A percentile compares a stretch with the other conserved stretches of the same genome.
phyloP scores from a whole-genome alignment of 2,329 filamentous ascomycete genomes.

The Penicillium sumatraense region DNA sequence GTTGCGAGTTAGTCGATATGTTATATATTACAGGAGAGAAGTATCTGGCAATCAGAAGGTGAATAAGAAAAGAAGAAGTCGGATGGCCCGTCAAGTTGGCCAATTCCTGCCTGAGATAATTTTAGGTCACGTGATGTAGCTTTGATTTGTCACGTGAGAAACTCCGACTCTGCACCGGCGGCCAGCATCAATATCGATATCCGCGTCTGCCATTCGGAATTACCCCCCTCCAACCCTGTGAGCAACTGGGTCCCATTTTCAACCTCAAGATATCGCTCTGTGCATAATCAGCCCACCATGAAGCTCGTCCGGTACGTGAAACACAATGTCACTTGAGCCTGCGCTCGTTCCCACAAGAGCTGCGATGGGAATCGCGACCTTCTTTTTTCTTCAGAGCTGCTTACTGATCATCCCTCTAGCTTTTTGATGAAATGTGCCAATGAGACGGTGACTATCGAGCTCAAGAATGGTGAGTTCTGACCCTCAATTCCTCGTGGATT shows the following conservation, averaged over 20 bases:
- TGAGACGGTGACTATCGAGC: constrained; percentile 96
- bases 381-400: constrained; percentile 16
- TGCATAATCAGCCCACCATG: constrained; percentile 62
- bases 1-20: too few species aligned
- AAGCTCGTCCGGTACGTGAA: constrained; percentile 89
- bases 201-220: constrained; percentile 14
- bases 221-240: constrained; percentile 16
- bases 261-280: background rate
- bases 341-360: background rate
- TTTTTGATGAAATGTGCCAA: constrained; percentile 99
- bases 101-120: background rate
- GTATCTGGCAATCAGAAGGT: background rate
- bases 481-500: constrained; percentile 4
- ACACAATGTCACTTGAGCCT: background rate
- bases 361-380: constrained; percentile 16
- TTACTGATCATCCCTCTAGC: constrained; percentile 55
- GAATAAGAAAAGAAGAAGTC: background rate
- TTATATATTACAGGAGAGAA: too few species aligned
- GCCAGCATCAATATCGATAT: constrained; percentile 24
- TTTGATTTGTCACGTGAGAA: constrained; percentile 11
- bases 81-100: background rate
- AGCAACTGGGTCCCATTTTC: constrained; percentile 6
- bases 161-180: constrained; percentile 25
- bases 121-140: constrained; percentile 13
- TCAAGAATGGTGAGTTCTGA: constrained; percentile 81